Conservation (phyloP, 2,329 filamentous ascomycete species). For the Pseudogymnoascus sp. region DNA sequence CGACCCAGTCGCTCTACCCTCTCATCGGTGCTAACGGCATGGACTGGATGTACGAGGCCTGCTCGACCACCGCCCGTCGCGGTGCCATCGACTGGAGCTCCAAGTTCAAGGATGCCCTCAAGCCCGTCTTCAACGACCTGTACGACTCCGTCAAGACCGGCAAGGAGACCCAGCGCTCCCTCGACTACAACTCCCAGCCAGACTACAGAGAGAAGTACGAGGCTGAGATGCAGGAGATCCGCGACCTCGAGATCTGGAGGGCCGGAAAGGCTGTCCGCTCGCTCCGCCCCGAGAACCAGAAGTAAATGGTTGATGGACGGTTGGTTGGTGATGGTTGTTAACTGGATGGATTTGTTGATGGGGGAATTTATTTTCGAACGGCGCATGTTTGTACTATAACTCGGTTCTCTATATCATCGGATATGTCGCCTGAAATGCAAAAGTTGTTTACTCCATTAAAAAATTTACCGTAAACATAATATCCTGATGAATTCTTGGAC, state of each 20-base stretch:
- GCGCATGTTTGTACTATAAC: slow-evolving; percentile 27
- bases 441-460: slow-evolving; percentile 19
- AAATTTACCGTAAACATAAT: neutral
- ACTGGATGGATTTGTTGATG: slow-evolving; percentile 11
- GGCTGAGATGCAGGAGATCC: slow-evolving; percentile 98
- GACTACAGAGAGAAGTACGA: slow-evolving; percentile 98
- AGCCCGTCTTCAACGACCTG: slow-evolving; percentile 96
- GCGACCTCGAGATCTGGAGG: slow-evolving; percentile 96
- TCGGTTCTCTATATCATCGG: slow-evolving; percentile 18
- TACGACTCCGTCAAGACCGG: slow-evolving; percentile 90
- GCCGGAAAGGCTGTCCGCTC: slow-evolving; percentile 93
- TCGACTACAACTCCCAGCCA: slow-evolving; percentile 91
- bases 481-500: neutral
- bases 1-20: slow-evolving; percentile 94
- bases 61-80: slow-evolving; percentile 95
- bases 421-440: slow-evolving; percentile 24
- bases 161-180: slow-evolving; percentile 88
- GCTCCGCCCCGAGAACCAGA: slow-evolving; percentile 81
- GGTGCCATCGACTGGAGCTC: slow-evolving; percentile 98
- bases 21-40: slow-evolving; percentile 96
- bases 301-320: slow-evolving; percentile 34
- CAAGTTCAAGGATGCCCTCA: slow-evolving; percentile 94
- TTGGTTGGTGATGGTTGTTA: slow-evolving; percentile 13
- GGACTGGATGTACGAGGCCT: slow-evolving; percentile 99
- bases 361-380: slow-evolving; percentile 13